Conservation (phyloP, 371 early-diverging fungal species). For the Syncephalastrum racemosum region DNA sequence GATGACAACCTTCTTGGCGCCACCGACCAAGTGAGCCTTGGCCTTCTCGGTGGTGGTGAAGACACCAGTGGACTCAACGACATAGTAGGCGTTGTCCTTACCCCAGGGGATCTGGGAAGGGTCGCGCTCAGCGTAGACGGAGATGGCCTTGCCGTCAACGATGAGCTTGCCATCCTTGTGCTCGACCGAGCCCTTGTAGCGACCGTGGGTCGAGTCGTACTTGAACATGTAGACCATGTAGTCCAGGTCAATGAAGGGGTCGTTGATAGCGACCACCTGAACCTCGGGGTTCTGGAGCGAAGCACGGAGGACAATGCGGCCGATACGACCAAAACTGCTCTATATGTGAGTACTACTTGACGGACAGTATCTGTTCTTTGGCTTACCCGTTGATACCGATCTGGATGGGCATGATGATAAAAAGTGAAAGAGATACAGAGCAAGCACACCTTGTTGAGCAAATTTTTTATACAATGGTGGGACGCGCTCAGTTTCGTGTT, state of each 20-base stretch:
- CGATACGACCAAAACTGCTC: constrained; percentile 94
- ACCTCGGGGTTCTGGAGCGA: constrained; percentile 75
- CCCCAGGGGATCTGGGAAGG: constrained; percentile 96
- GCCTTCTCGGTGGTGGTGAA: constrained; percentile 95
- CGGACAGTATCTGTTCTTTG: constrained; percentile 13
- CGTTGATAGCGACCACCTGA: constrained; percentile 96
- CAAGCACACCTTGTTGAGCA: too few species aligned
- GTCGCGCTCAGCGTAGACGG: constrained; percentile 68
- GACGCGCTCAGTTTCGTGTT: too few species aligned
- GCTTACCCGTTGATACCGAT: constrained; percentile 96
- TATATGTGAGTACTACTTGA: not conserved
- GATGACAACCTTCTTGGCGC: constrained; percentile 98
- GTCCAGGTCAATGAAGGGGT: constrained; percentile 95
- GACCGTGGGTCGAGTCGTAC: constrained; percentile 98
- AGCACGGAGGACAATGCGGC: constrained; percentile 97
- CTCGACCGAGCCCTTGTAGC: constrained; percentile 77
- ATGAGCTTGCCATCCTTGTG: constrained; percentile 81
- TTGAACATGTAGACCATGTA: constrained; percentile 98
- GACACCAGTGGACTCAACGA: constrained; percentile 67
- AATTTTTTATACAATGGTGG: too few species aligned
- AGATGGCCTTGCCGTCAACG: constrained; percentile 81
- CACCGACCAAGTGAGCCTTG: constrained; percentile 82
- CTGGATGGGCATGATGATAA: constrained; percentile 53
- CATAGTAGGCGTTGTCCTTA: constrained; percentile 81
- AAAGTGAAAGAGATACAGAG: constrained; percentile 13